Percentiles rank a stretch among this genome's conserved stretches.
Evolutionary conservation across 345 rosid species (phyloP).

Genomic region (Brassica carinata): DNA sequence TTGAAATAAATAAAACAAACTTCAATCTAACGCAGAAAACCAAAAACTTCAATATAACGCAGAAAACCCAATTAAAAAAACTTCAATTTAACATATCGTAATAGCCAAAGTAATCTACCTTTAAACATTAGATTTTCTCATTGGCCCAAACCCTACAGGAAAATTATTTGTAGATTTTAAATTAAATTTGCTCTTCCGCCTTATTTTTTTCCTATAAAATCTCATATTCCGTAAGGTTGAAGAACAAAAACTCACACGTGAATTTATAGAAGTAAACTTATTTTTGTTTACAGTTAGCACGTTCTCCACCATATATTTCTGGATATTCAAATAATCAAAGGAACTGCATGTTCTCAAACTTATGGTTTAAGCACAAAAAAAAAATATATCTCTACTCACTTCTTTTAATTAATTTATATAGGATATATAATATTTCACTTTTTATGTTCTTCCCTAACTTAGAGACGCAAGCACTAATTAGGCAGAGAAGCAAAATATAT

Average conservation of each 20-base stretch:
- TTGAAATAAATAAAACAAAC: not conserved
- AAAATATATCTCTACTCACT: not conserved
- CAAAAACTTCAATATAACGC: not conserved
- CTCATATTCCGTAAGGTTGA: not conserved
- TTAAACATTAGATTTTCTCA: conserved; percentile 2
- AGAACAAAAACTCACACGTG: not conserved
- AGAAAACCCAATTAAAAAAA: not conserved
- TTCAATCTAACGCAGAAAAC: not conserved
- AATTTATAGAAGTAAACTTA: not conserved
- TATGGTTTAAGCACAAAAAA: not conserved
- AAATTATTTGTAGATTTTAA: not conserved
- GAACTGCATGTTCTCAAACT: conserved; percentile 3
- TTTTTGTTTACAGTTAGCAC: not conserved
- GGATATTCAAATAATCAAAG: not conserved
- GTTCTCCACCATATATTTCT: not conserved
- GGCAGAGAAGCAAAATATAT: not conserved
- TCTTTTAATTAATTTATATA: not conserved
- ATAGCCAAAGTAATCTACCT: not conserved
- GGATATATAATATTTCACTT: not conserved
- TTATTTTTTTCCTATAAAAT: not conserved
- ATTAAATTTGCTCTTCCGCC: not conserved
- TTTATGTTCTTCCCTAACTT: not conserved
- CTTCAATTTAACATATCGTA: not conserved
- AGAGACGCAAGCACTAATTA: conserved; percentile 1
- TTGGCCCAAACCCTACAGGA: not conserved